Evolutionary conservation across 1,139 yeast genomes (phyloP), one percentile per base, ranked within the genome.

Genomic region (Pichia sp.): DNA sequence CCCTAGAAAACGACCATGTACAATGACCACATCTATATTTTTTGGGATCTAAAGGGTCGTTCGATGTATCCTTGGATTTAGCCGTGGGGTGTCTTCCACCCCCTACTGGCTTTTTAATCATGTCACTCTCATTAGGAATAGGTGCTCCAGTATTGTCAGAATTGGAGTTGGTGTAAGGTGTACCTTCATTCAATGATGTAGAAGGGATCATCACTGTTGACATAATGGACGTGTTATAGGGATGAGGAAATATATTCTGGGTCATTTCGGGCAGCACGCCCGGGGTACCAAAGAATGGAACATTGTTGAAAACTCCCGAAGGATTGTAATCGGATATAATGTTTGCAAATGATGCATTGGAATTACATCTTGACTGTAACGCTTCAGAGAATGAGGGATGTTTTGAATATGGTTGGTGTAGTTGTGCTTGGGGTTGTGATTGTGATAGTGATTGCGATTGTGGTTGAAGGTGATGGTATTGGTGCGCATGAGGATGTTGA

Each of bases 1-100:
- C 75, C 33, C 88, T 60, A 8, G 74, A 68, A 55, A 81, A 81
- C 2, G 85, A 64, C 85, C 87, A 78, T 17, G 61, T 64, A 56
- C 91, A 81, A 4, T 71, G 64, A 2, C 67, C 51, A 51, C 88
- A 80, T n/a, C 60, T 60, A 46, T 63, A 75, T 4, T 74, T 73
- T 33, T 72, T 57, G 3, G 45, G 32, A 21, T 40, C 47, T 11
- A 18, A 9, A 10, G 44, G 39, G 32, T 44, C 47, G 13, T 48
- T 50, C 3, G 51, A 42, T 11, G 48, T 48, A 10, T 46, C 33
- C 6, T 31, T 42, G 2, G 35, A 31, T 19, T 28, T 34, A 4
- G 32, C 20, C 10, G 19, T 14, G 3, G n/a, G 9, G 17, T 31
- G 32, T 3, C 29, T 21, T 23, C 18, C 21, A 6, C 22, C 13